A percentile compares a stretch with the other conserved stretches of the same genome.
Evolutionary conservation across 2,329 filamentous ascomycete genomes (phyloP).

Genomic region (Malbranchea cinnamomea): DNA sequence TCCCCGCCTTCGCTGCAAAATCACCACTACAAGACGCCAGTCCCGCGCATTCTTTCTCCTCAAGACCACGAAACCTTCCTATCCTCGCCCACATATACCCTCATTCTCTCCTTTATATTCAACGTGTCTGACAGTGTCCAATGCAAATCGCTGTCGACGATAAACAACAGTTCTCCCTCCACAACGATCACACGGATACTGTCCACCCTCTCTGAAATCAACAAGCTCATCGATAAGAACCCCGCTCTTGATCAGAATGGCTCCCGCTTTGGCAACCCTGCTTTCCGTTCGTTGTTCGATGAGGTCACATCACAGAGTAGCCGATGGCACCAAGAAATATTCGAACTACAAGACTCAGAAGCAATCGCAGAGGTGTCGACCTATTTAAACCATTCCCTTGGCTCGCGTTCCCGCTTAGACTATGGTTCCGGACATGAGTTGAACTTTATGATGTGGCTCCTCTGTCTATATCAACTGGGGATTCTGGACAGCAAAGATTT

Average conservation of each 20-base stretch:
- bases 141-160: constrained; percentile 49
- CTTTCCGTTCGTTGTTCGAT: constrained; percentile 68
- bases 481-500: constrained; percentile 53
- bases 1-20: constrained; percentile 47
- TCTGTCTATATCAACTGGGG: constrained; percentile 75
- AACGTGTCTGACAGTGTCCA: constrained; percentile 67
- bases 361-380: constrained; percentile 58
- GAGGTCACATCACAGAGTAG: constrained; percentile 26
- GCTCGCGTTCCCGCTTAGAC: constrained; percentile 76
- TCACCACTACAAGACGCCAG: constrained; percentile 51
- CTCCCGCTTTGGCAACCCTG: constrained; percentile 87
- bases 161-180: constrained; percentile 39
- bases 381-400: constrained; percentile 73
- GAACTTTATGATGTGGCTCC: constrained; percentile 90
- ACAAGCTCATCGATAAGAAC: constrained; percentile 49
- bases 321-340: constrained; percentile 27
- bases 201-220: constrained; percentile 53
- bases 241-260: constrained; percentile 77
- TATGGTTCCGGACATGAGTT: constrained; percentile 96
- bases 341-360: constrained; percentile 22
- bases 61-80: constrained; percentile 72
- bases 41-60: constrained; percentile 64
- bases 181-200: constrained; percentile 49
- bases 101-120: constrained; percentile 77
- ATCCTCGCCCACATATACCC: constrained; percentile 55